A percentile compares a stretch with the other conserved stretches of the same genome.
These are phyloP conservation scores for Pythium grandisporangium DNA, from an alignment of 352 stramenopile species.

Conservation along the genomic window DNA sequence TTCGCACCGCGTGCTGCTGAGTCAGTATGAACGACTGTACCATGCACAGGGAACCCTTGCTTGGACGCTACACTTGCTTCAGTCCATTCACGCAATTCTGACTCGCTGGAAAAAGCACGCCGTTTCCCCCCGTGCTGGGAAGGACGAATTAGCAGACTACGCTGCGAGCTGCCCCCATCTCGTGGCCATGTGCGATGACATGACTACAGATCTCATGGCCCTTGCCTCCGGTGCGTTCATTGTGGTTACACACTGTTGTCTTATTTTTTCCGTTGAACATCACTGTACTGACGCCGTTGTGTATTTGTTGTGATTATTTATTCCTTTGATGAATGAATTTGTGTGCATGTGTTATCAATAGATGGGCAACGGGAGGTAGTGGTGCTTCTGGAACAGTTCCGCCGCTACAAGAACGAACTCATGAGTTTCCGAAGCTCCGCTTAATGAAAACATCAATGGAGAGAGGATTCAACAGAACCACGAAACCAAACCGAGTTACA, in stretches of 20 bases:
- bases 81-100: constrained; percentile 66
- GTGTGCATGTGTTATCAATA: constrained; percentile 13
- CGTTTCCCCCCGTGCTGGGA: constrained; percentile 55
- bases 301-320: constrained; percentile 4
- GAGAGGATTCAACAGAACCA: too few species aligned
- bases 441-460: too few species aligned
- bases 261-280: too few species aligned
- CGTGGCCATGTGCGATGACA: constrained; percentile 67
- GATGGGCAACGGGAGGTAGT: constrained; percentile 51
- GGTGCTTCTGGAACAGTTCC: constrained; percentile 62
- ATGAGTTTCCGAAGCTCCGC: constrained; percentile 61
- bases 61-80: constrained; percentile 76
- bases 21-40: constrained; percentile 78
- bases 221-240: constrained; percentile 54
- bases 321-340: not conserved
- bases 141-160: constrained; percentile 65
- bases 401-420: constrained; percentile 61
- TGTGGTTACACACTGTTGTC: too few species aligned
- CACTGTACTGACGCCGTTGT: constrained; percentile 1
- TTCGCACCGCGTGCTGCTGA: constrained; percentile 57
- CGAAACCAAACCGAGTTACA: too few species aligned
- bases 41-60: constrained; percentile 34
- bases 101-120: constrained; percentile 77
- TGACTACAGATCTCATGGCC: constrained; percentile 74
- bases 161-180: constrained; percentile 68